Evolutionary conservation across 345 rosid genomes (phyloP).

Genomic region (Punica granatum): DNA sequence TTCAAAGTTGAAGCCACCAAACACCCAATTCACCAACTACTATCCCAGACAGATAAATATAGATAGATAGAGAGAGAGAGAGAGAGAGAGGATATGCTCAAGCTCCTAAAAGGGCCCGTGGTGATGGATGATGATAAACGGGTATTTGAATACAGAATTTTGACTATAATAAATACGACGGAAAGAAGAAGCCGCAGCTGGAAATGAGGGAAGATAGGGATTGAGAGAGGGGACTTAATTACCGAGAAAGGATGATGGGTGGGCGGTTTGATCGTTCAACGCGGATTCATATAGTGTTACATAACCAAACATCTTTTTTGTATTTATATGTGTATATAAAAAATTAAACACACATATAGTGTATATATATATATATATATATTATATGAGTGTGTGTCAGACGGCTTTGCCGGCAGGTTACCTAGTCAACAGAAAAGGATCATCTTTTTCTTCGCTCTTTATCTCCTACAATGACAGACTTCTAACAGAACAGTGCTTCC

Average conservation of each 20-base stretch:
- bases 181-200: not conserved
- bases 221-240: not conserved
- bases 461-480: not conserved
- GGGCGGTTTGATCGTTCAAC: constrained; percentile 27
- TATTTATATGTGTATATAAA: not conserved
- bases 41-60: not conserved
- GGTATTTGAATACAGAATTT: not conserved
- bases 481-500: not conserved
- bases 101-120: not conserved
- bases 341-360: not conserved
- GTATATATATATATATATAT: not conserved
- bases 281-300: constrained; percentile 17
- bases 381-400: not conserved
- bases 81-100: not conserved
- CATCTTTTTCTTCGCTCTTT: not conserved
- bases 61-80: not conserved
- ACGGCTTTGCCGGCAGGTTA: constrained; percentile 14
- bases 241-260: constrained; percentile 8
- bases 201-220: not conserved
- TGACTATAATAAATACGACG: not conserved
- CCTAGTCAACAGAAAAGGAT: constrained; percentile 4
- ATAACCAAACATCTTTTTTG: not conserved
- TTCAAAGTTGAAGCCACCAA: constrained; percentile 18
- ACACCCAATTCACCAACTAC: constrained; percentile 13
- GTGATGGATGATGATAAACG: constrained; percentile 4